phyloP scores from a whole-genome alignment of 2,329 filamentous ascomycete species.

The Lanzia echinophila region DNA sequence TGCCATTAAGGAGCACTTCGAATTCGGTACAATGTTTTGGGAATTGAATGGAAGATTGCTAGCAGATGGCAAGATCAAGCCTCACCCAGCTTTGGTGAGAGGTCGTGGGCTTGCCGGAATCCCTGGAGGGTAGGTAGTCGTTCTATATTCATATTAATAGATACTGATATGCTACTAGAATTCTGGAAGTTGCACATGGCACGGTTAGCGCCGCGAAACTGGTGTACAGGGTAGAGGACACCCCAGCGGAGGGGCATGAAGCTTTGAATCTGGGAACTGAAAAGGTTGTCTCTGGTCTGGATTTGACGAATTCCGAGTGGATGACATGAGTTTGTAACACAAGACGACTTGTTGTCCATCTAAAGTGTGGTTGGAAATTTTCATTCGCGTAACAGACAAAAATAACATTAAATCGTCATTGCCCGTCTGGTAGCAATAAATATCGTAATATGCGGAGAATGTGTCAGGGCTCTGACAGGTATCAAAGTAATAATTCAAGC shows the following conservation, averaged over 20 bases:
- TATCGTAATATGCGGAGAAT: too few species aligned
- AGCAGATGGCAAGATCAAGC: background rate
- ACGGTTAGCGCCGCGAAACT: background rate
- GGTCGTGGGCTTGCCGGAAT: background rate
- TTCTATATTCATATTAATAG: background rate
- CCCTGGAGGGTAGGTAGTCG: background rate
- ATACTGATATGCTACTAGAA: background rate
- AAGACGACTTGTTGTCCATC: too few species aligned
- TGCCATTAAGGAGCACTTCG: background rate
- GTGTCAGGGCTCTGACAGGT: too few species aligned
- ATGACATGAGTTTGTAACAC: too few species aligned
- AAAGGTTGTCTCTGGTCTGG: background rate
- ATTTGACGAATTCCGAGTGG: background rate
- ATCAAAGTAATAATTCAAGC: too few species aligned
- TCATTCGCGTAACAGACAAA: too few species aligned
- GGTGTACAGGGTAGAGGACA: background rate
- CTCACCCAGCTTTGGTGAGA: background rate
- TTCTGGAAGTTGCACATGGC: background rate
- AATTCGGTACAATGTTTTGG: background rate
- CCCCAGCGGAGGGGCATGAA: background rate
- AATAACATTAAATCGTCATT: too few species aligned
- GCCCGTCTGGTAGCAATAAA: too few species aligned
- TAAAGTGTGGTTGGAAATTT: too few species aligned
- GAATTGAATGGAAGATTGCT: background rate
- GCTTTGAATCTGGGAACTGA: background rate